phyloP scores from a whole-genome alignment of 176 grass and related monocot species.

The Rhynchospora tenuis region DNA sequence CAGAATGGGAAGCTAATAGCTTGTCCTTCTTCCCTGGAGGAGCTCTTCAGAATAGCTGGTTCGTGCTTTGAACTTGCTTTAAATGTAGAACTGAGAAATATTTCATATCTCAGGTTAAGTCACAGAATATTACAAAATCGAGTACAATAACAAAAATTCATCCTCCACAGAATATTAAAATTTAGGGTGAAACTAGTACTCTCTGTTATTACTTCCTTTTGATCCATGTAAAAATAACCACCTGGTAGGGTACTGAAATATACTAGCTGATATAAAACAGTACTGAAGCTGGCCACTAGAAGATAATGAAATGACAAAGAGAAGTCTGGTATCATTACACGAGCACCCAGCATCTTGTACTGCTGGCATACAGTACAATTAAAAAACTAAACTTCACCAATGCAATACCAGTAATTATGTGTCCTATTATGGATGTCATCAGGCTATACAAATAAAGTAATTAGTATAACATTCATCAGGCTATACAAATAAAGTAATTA shows the following conservation, averaged over 20 bases:
- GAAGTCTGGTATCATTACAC: background rate
- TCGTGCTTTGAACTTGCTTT: slow-evolving; percentile 28
- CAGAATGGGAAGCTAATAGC: slow-evolving; percentile 59
- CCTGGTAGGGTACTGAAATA: background rate
- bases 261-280: background rate
- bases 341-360: background rate
- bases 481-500: background rate
- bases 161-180: background rate
- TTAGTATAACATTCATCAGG: background rate
- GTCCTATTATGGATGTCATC: background rate
- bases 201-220: background rate
- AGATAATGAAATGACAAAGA: background rate
- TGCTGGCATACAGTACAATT: background rate
- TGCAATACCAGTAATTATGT: background rate
- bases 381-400: background rate
- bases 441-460: slow-evolving; percentile 2
- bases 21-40: slow-evolving; percentile 59
- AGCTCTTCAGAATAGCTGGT: slow-evolving; percentile 61
- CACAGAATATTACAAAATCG: background rate
- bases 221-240: background rate
- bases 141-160: background rate
- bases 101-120: background rate
- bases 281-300: background rate
- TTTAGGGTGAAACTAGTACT: background rate
- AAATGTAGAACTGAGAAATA: background rate